A percentile compares a stretch with the other conserved stretches of the same genome.
phyloP scores from a whole-genome alignment of 2,329 filamentous ascomycete species.

The Purpureocillium lavendulum region DNA sequence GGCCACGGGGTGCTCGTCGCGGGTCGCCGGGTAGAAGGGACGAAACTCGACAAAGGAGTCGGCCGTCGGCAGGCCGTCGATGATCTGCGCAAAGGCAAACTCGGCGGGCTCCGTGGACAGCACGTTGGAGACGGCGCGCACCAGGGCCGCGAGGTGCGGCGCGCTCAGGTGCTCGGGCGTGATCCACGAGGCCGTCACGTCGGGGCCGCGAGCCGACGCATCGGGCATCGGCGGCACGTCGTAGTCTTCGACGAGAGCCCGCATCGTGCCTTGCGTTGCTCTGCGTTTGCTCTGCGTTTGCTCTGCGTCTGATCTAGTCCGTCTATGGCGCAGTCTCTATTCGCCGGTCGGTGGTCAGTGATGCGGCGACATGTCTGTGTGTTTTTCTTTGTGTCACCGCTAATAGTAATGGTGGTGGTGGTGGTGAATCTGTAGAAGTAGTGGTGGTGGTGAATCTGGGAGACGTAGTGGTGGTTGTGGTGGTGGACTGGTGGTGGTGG shows the following conservation, averaged over 20 bases:
- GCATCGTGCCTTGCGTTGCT: neutral
- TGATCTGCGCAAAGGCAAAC: constrained; percentile 10
- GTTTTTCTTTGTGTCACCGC: too few species aligned
- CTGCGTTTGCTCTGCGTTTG: too few species aligned
- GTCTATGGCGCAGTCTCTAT: too few species aligned
- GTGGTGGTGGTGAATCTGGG: too few species aligned
- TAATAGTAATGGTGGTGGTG: too few species aligned
- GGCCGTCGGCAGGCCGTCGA: constrained; percentile 8
- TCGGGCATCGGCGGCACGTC: neutral
- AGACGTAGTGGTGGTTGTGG: too few species aligned
- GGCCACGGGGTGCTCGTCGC: neutral
- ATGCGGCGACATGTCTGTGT: too few species aligned
- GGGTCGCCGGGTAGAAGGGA: neutral
- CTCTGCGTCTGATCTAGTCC: too few species aligned
- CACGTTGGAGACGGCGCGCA: constrained; percentile 1
- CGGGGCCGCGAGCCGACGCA: neutral
- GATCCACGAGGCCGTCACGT: neutral
- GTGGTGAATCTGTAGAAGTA: too few species aligned
- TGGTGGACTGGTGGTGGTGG: too few species aligned
- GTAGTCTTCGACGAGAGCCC: neutral
- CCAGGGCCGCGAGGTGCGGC: neutral
- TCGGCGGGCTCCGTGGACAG: constrained; percentile 4
- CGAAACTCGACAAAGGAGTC: neutral
- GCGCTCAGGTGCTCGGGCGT: neutral
- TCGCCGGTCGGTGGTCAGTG: too few species aligned